These are phyloP conservation scores for Rhodotorula babjevae DNA, from an alignment of 768 basidiomycete genomes.

Conservation along the genomic window DNA sequence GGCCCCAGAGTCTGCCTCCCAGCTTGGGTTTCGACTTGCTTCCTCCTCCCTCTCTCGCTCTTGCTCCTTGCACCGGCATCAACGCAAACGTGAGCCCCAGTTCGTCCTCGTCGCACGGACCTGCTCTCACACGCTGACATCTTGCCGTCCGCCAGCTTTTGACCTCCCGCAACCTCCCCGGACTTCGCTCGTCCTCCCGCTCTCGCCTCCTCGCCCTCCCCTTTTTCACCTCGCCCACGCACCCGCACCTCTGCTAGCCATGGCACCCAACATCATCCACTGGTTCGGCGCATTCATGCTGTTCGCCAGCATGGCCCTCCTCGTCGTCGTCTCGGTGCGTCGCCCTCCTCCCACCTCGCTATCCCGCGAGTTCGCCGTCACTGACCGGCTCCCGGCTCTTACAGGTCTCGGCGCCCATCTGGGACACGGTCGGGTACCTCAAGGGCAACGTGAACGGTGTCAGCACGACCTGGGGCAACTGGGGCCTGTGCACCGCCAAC, in stretches of 20 bases:
- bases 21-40: no score
- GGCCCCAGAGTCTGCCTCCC: no score
- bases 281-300: constrained; percentile 22
- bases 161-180: not conserved
- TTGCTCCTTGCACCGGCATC: no score
- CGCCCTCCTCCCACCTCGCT: not conserved
- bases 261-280: constrained; percentile 16
- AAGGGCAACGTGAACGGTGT: constrained; percentile 9
- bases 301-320: constrained; percentile 25
- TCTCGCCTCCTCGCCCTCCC: not conserved
- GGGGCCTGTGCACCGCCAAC: constrained; percentile 17
- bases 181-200: not conserved
- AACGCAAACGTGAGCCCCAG: no score
- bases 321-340: constrained; percentile 32
- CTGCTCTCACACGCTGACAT: no score
- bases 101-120: no score
- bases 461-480: constrained; percentile 17
- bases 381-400: not conserved
- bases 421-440: constrained; percentile 24
- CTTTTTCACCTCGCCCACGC: not conserved
- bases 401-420: constrained; percentile 20
- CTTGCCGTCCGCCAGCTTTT: no score
- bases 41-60: no score
- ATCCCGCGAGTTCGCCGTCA: not conserved
- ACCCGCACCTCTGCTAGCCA: no score